Evolutionary conservation across 768 basidiomycete species (phyloP), one percentile per base, ranked within the genome.

Genomic region (Termitomyces sp.): DNA sequence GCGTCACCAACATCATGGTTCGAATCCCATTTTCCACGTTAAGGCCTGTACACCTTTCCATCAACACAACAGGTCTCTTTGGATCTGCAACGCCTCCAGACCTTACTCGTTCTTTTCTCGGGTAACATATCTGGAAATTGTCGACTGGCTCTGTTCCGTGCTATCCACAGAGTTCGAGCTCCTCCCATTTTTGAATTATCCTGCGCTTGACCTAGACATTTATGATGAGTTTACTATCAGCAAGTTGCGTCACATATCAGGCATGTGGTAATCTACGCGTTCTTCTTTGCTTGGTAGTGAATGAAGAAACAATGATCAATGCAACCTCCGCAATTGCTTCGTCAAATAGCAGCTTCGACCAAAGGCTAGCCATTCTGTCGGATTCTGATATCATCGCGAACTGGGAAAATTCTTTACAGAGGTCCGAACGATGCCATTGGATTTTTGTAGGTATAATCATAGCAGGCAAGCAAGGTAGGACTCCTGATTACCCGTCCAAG

Each of bases 81-180:
- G 62, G 65, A 28, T 35, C 30, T 19, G 27, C 25, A 27, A 35
- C 21, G 21, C 44, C 57, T 6, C 61, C 61, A 7, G 62, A 65
- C 39, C 63, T 69, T 35, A 41, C 54, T 16, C 63, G 9, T 66
- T 67, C 34, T 69, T 69, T 52, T 59, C 63, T 32, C 58, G 46
- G 17, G 63, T 66, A 0, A 64, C 63, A 0, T 64, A 66, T 52
- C 57, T 69, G 16, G 66, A 67, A 55, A 55, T 67, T n/a, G 63
- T 66, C 23, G 64, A 67, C 54, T 67, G 66, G 66, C 56, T 58
- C 17, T 59, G 54, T 44, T 52, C 52, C 27, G 46, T 37, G 11
- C 21, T 48, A 8, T 54, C 58, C 3, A 52, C 56, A 16, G 45
- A 49, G 10, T 61, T 60, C 32, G 53, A 59, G 23, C 49, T 55